Conservation (phyloP, 148 eudicot genomes). For the Salicornia ramosissima region DNA sequence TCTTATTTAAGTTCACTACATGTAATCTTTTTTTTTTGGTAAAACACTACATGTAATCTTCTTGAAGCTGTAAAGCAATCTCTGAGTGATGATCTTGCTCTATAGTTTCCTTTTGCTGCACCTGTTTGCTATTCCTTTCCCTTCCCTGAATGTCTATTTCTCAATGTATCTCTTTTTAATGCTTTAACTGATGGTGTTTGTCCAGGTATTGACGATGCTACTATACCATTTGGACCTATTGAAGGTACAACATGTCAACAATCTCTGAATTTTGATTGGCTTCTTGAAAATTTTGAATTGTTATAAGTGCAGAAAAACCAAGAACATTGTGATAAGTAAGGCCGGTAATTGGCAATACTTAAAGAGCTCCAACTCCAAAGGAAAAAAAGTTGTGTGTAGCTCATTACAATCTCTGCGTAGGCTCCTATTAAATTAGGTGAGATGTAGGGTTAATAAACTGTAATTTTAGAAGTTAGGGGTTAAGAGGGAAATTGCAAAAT, state of each 20-base stretch:
- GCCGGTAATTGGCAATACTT: constrained; percentile 10
- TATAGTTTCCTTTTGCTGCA: not conserved
- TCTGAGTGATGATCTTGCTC: not conserved
- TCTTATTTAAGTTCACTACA: not conserved
- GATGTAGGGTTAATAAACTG: not conserved
- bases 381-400: not conserved
- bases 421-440: not conserved
- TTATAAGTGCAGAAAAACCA: not conserved
- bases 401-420: too few relatives aligned
- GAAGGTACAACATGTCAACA: constrained; percentile 41
- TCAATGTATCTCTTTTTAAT: not conserved
- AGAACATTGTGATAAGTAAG: not conserved
- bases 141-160: not conserved
- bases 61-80: not conserved
- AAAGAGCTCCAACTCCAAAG: too few relatives aligned
- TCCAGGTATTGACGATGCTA: constrained; percentile 68
- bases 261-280: constrained; percentile 11
- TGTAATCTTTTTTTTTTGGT: too few relatives aligned
- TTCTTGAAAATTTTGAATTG: constrained; percentile 7
- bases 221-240: constrained; percentile 69
- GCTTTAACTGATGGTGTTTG: not conserved
- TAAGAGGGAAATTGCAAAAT: not conserved
- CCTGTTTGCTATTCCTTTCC: not conserved
- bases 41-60: too few relatives aligned
- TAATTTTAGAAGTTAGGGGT: not conserved